Conservation (phyloP, 768 basidiomycete genomes). For the Pleurotus platypus region DNA sequence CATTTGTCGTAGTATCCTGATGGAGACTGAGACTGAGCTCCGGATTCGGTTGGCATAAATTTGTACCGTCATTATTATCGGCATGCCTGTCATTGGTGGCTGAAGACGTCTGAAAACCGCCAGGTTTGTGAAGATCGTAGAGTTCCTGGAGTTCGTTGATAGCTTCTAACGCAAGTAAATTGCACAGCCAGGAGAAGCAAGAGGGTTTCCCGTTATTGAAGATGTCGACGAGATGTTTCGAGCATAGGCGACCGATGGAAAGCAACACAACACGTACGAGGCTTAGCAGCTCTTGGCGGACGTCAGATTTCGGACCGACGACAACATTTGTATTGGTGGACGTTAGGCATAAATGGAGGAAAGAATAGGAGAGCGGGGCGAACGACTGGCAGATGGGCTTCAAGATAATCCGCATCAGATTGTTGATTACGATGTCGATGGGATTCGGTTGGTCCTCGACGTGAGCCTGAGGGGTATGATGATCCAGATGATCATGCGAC, state of each 20-base stretch:
- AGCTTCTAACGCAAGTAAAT: slow-evolving; percentile 33
- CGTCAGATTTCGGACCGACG: slow-evolving; percentile 15
- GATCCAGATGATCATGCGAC: not conserved
- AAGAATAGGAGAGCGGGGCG: slow-evolving; percentile 18
- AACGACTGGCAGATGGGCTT: slow-evolving; percentile 26
- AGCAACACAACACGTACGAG: slow-evolving; percentile 22
- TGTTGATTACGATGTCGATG: slow-evolving; percentile 11
- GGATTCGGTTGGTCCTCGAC: slow-evolving; percentile 9
- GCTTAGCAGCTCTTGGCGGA: slow-evolving; percentile 23
- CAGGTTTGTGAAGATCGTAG: slow-evolving; percentile 9
- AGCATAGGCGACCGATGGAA: slow-evolving; percentile 1
- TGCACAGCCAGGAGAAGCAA: slow-evolving; percentile 12
- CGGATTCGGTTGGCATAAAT: not conserved
- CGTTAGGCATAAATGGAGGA: slow-evolving; percentile 14
- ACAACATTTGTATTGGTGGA: not conserved
- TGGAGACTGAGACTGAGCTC: not conserved
- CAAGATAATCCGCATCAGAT: slow-evolving; percentile 15
- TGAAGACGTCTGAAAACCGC: not conserved
- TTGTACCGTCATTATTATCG: slow-evolving; percentile 1
- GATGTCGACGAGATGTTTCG: no score
- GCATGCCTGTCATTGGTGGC: slow-evolving; percentile 4
- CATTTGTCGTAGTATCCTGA: not conserved
- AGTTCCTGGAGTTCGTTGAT: slow-evolving; percentile 34
- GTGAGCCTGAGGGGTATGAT: not conserved
- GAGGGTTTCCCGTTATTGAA: not conserved